Percentiles rank a stretch among this genome's conserved stretches.
Evolutionary conservation across 2,329 filamentous ascomycete species (phyloP).

Genomic region (Talaromyces sp.): DNA sequence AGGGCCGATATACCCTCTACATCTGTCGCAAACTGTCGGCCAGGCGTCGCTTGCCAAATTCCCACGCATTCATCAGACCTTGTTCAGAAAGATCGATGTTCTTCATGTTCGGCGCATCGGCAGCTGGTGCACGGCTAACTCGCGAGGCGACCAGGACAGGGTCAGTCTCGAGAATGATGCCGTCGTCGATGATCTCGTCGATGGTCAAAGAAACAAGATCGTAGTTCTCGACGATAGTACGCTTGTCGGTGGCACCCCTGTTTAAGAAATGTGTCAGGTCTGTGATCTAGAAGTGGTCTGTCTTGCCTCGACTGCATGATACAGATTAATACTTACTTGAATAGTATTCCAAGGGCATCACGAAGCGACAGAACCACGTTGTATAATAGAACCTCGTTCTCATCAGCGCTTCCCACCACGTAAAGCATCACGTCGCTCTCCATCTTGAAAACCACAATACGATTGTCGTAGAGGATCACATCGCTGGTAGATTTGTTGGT

Average conservation of each 20-base stretch:
- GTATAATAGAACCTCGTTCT: constrained; percentile 97
- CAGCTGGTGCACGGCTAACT: constrained; percentile 86
- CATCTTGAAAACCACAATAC: constrained; percentile 95
- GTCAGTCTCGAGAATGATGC: constrained; percentile 96
- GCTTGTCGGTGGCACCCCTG: constrained; percentile 94
- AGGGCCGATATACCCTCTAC: constrained; percentile 20
- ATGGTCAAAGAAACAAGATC: constrained; percentile 91
- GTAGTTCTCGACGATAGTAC: constrained; percentile 98
- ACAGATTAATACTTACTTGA: constrained; percentile 67
- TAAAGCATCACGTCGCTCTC: constrained; percentile 98
- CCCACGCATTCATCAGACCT: constrained; percentile 89
- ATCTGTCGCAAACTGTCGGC: constrained; percentile 80
- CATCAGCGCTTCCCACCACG: constrained; percentile 84
- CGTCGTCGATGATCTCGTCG: constrained; percentile 93
- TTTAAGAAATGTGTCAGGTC: constrained; percentile 20
- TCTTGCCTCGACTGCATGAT: not conserved
- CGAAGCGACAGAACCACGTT: constrained; percentile 89
- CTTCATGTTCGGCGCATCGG: constrained; percentile 85
- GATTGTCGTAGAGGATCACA: constrained; percentile 96
- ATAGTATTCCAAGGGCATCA: constrained; percentile 84
- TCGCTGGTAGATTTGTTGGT: constrained; percentile 94
- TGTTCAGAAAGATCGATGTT: constrained; percentile 95
- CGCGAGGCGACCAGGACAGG: constrained; percentile 90
- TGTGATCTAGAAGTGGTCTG: not conserved
- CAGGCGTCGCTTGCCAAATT: constrained; percentile 89